Percentiles rank a stretch among this genome's conserved stretches.
These are phyloP conservation scores for Coemansia sp. DNA, from an alignment of 192 early-diverging fungal species.

Conservation along the genomic window DNA sequence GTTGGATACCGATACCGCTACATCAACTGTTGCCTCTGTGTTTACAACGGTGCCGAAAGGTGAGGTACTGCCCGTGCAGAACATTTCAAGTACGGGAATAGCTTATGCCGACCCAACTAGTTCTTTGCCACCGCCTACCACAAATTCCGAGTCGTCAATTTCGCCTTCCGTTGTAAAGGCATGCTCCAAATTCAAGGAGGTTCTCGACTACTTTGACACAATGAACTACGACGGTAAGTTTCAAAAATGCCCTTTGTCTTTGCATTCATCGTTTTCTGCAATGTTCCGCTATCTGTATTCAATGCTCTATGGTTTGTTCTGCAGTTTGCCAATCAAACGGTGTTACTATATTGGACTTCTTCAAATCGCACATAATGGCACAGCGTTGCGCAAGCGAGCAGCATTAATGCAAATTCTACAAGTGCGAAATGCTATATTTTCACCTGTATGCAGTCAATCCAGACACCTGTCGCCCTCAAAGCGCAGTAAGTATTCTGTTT, in stretches of 20 bases:
- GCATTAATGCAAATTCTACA: background rate
- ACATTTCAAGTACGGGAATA: no score
- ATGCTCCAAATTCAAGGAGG: no score
- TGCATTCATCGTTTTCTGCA: background rate
- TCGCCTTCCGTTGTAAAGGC: no score
- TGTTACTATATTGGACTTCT: background rate
- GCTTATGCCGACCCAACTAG: no score
- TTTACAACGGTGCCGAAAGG: no score
- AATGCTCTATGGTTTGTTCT: background rate
- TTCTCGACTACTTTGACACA: background rate
- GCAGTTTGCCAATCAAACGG: background rate
- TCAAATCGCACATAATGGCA: background rate
- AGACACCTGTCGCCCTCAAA: background rate
- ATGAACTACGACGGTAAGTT: constrained; percentile 1
- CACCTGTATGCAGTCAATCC: background rate
- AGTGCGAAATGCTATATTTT: background rate
- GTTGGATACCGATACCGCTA: background rate
- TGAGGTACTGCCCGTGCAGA: no score
- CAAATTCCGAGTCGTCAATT: no score
- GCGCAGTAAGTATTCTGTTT: no score
- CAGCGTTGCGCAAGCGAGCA: background rate
- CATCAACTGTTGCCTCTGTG: background rate
- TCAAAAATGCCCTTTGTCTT: background rate
- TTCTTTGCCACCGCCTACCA: no score
- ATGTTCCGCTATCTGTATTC: background rate